phyloP scores from a whole-genome alignment of 179 eudicot genomes.

The Spergularia azorica region DNA sequence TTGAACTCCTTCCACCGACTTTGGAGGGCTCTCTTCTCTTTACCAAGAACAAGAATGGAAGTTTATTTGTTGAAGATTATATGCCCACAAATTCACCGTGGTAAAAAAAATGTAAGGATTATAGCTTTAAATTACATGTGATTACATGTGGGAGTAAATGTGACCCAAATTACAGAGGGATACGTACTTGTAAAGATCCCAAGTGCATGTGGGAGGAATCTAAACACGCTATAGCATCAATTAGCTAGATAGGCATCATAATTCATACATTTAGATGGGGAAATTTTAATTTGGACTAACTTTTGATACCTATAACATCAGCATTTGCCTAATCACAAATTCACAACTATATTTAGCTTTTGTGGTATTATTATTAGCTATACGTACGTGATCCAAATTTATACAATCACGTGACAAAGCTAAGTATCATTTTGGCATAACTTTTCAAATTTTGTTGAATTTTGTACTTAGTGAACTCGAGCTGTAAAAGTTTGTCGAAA shows the following conservation, averaged over 20 bases:
- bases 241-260: constrained; percentile 5
- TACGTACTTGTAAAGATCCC: constrained; percentile 41
- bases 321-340: constrained; percentile 6
- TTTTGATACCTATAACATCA: constrained; percentile 10
- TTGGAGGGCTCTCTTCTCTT: too few relatives aligned
- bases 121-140: constrained; percentile 26
- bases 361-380: neutral
- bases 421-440: too few relatives aligned
- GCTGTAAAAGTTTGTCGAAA: too few relatives aligned
- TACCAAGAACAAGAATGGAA: too few relatives aligned
- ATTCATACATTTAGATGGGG: neutral
- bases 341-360: neutral
- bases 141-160: constrained; percentile 41
- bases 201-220: constrained; percentile 29
- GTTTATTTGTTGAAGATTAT: neutral
- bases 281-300: constrained; percentile 1
- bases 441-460: too few relatives aligned
- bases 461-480: too few relatives aligned
- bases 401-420: constrained; percentile 24
- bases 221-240: constrained; percentile 24
- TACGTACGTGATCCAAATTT: constrained; percentile 13
- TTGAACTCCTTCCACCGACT: neutral
- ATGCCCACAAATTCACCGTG: neutral
- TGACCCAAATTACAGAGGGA: constrained; percentile 23
- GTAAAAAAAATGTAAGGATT: constrained; percentile 12